phyloP scores from a whole-genome alignment of 257 asterid genomes.

The Hygrophila difformis region DNA sequence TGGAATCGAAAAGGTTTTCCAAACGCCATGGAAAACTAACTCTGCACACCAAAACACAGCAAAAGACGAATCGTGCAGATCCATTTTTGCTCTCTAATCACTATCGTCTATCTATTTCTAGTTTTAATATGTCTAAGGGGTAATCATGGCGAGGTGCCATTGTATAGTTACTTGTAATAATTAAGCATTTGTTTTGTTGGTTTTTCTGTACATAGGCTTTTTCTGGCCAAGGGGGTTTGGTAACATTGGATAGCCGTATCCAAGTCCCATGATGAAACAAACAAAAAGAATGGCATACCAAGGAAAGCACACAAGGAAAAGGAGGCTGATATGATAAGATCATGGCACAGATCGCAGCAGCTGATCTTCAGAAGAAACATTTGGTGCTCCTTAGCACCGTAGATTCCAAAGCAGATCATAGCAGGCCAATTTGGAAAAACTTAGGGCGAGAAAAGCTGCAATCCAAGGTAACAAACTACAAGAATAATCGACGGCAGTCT shows the following conservation, averaged over 20 bases:
- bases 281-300: constrained; percentile 65
- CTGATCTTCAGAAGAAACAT: constrained; percentile 41
- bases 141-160: constrained; percentile 72
- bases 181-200: constrained; percentile 43
- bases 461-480: constrained; percentile 41
- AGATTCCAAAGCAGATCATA: constrained; percentile 61
- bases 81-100: constrained; percentile 38
- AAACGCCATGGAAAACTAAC: constrained; percentile 31
- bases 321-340: constrained; percentile 33
- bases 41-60: constrained; percentile 55
- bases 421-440: constrained; percentile 61
- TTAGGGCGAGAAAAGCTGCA: constrained; percentile 58
- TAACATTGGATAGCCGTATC: constrained; percentile 42
- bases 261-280: constrained; percentile 43
- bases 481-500: constrained; percentile 30
- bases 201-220: constrained; percentile 90
- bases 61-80: constrained; percentile 34
- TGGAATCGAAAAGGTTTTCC: constrained; percentile 22
- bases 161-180: constrained; percentile 54
- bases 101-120: constrained; percentile 23
- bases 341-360: constrained; percentile 41
- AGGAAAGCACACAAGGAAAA: constrained; percentile 27
- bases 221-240: constrained; percentile 19
- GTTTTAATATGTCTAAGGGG: constrained; percentile 40
- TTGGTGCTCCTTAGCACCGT: constrained; percentile 68